Evolutionary conservation across 805 yeast species (phyloP).

Genomic region (Cyberlindnera euphorbiae): DNA sequence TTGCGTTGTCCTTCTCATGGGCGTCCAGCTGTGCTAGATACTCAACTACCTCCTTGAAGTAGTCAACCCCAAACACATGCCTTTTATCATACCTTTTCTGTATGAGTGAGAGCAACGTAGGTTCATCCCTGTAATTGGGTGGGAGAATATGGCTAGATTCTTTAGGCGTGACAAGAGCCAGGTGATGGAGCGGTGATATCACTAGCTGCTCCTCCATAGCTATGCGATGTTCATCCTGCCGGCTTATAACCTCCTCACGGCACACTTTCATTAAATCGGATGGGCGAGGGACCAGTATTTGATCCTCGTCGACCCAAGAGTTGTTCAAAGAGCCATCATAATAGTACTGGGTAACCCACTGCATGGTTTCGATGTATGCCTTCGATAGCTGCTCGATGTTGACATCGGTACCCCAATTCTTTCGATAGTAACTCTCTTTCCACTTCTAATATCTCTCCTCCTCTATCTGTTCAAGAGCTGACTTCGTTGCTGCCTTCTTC

Average conservation of each 20-base stretch:
- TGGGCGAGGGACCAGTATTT: too few species aligned
- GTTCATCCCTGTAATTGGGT: slow-evolving; percentile 5
- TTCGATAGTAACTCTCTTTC: neutral
- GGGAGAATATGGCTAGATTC: slow-evolving; percentile 10
- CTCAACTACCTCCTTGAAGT: too few species aligned
- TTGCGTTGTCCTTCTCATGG: too few species aligned
- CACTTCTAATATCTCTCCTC: neutral
- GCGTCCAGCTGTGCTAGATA: too few species aligned
- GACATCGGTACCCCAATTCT: neutral
- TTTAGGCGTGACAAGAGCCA: slow-evolving; percentile 13
- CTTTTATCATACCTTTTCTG: neutral
- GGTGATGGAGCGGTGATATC: slow-evolving; percentile 13
- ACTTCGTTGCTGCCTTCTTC: slow-evolving; percentile 46
- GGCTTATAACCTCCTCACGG: too few species aligned
- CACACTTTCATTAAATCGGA: too few species aligned
- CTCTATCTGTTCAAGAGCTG: slow-evolving; percentile 41
- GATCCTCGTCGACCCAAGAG: too few species aligned
- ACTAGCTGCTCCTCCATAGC: too few species aligned
- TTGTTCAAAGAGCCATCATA: too few species aligned
- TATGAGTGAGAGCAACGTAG: neutral
- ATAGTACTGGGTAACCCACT: neutral
- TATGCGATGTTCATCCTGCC: too few species aligned
- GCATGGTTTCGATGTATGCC: neutral
- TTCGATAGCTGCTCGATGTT: neutral
- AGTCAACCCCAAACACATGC: too few species aligned